phyloP scores from a whole-genome alignment of 805 yeast genomes.

The Candida suzukii region DNA sequence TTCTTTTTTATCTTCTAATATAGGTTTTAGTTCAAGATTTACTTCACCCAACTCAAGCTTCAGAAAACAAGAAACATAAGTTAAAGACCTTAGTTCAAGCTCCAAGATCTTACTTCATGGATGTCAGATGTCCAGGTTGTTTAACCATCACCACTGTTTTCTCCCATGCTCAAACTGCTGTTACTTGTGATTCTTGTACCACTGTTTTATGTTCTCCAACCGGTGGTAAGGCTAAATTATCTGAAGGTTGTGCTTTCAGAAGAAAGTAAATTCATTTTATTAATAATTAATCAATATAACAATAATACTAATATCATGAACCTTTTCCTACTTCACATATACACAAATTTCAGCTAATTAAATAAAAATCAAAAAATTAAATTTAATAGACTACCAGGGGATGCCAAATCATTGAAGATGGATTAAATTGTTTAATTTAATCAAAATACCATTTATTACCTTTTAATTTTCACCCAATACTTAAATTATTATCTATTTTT shows the following conservation, averaged over 20 bases:
- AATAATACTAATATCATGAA: neutral
- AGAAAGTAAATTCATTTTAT: constrained; percentile 63
- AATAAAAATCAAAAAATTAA: neutral
- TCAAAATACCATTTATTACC: neutral
- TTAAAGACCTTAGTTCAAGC: constrained; percentile 94
- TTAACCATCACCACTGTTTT: constrained; percentile 97
- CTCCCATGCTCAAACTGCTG: constrained; percentile 99
- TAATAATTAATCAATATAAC: neutral
- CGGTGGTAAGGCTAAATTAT: constrained; percentile 99
- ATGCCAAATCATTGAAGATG: neutral
- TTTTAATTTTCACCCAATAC: neutral
- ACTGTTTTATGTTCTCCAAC: constrained; percentile 98
- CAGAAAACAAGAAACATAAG: constrained; percentile 97
- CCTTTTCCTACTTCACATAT: neutral
- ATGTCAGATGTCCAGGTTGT: constrained; percentile 99
- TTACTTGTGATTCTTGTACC: constrained; percentile 97
- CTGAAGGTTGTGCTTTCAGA: constrained; percentile 99
- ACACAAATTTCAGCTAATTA: too few species aligned
- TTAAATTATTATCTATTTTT: neutral
- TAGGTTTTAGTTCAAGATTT: constrained; percentile 98
- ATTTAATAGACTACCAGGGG: neutral
- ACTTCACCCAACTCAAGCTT: constrained; percentile 94
- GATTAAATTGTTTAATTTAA: neutral
- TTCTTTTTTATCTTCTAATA: neutral
- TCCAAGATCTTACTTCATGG: constrained; percentile 99